Conservation (phyloP, 2,329 filamentous ascomycete genomes). For the Epichloe glyceriae region DNA sequence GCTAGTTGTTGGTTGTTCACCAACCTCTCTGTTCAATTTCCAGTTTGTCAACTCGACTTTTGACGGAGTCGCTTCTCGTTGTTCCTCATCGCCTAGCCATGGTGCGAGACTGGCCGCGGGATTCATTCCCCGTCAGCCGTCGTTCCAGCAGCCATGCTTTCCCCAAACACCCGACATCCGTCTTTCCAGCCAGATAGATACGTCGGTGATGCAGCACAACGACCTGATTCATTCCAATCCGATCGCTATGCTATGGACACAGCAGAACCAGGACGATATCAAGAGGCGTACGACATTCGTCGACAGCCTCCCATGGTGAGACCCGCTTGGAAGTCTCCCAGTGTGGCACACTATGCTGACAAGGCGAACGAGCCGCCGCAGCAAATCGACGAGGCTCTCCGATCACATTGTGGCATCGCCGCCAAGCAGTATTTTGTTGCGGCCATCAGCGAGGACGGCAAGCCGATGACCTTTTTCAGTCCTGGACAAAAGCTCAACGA, state of each 20-base stretch:
- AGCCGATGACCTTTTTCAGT: slow-evolving; percentile 31
- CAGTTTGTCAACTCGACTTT: neutral
- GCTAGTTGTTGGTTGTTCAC: neutral
- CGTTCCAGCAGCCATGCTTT: slow-evolving; percentile 14
- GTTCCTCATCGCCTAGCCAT: slow-evolving; percentile 14
- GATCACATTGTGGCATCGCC: slow-evolving; percentile 38
- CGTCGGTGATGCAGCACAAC: slow-evolving; percentile 14
- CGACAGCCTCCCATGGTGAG: slow-evolving; percentile 27
- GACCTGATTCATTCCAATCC: slow-evolving; percentile 17
- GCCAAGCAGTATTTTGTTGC: slow-evolving; percentile 40
- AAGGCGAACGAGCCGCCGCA: slow-evolving; percentile 12
- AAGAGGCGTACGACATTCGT: slow-evolving; percentile 21
- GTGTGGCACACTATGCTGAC: slow-evolving; percentile 3
- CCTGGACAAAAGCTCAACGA: slow-evolving; percentile 26
- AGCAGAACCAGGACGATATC: slow-evolving; percentile 21
- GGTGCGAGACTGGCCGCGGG: slow-evolving; percentile 29
- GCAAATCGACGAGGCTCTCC: slow-evolving; percentile 38
- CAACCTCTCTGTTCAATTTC: neutral
- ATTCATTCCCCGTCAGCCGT: slow-evolving; percentile 24
- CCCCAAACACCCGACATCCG: slow-evolving; percentile 16
- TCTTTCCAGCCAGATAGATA: slow-evolving; percentile 19
- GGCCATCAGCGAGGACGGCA: slow-evolving; percentile 34
- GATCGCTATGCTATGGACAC: slow-evolving; percentile 18
- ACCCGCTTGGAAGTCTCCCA: neutral
- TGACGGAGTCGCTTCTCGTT: neutral